Base-by-base conservation (phyloP, 352 stramenopile genomes). In the Phytophthora citrophthora region DNA sequence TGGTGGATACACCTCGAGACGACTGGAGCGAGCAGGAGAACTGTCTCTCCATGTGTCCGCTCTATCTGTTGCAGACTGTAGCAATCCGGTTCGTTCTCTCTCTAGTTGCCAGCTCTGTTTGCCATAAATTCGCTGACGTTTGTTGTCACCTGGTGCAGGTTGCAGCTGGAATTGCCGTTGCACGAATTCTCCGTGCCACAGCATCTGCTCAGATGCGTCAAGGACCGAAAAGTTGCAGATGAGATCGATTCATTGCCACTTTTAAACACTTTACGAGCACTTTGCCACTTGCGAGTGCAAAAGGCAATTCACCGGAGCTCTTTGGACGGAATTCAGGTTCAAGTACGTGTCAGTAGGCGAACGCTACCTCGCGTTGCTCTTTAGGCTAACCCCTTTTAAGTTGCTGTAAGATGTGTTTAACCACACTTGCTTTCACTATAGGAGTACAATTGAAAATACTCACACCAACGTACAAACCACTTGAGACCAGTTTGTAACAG, bases 161-260 rank as follows among this genome's bases (percentile, higher is more conserved):
- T 51, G 5, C 16, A 76, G 40, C 24, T 63, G 49, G 52, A 50
- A 57, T 54, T 74, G 2, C 18, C 41, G 26, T 52, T 89, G 15
- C 76, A 80, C 16, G 75, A 86, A 39, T 89, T 90, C 58, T 86
- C 81, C 5, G 54, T 86, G 9, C 81, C 81, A 18, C 63, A 78
- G 27, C 68, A 78, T 47, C 47, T 87, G 44, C 39, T 82, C 34
- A 52, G 23, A 15, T 23, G 31, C 36, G 52, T 53, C 44, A 56
- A 58, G 24, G 31, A 60, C 52, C 31, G 44, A 47, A 20, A 61
- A 41, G 1, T 15, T n/a, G 46, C 26, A 20, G n/a, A 15, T 44
- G 36, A 38, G 16, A 13, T 18, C 38, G n/a, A 52, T 24, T 32
- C 29, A 11, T 53, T 15, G 1, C 59, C 47, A 15, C 43, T 60